Evolutionary conservation across 331 rosid genomes (phyloP), one percentile per base, ranked within the genome.

Genomic region (Acacia pycnantha): DNA sequence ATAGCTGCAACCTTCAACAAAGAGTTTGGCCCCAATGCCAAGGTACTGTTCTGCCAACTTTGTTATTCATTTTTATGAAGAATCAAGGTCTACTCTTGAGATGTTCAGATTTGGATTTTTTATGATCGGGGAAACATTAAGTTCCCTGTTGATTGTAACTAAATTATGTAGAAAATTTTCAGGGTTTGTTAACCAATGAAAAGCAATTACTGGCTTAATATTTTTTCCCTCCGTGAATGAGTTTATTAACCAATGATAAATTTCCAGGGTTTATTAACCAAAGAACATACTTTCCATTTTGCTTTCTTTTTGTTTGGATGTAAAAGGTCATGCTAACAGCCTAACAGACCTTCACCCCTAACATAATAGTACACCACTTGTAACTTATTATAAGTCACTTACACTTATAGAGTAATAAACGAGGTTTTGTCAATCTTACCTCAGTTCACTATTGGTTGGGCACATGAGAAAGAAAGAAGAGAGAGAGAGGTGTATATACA

Each of bases 1-100:
- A 82, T 94, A 4, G 61, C 84, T 27, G 98, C 93, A 5, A 88
- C 90, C 80, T 94, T 92, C 89, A 88, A 90, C 78, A 94, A 83
- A 65, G 89, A 94, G 88, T 94, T 94, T 26, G 96, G 94, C 56
- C 81, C 85, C 61, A 64, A 82, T 19, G 93, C 97, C 0, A 92
- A 91, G 97, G 98, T 89, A 59, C 22, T 18, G 53, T 27, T 13
- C 31, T 79, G 14, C 4, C 15, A 37, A 18, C 9, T 24, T 26
- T 47, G 7, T 19, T 27, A 8, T 72, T 8, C 21, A 18, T 46
- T 69, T 5, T 4, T 21, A 21, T 3, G 13, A 19, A 11, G 8
- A n/a, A 10, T 69, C 15, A 19, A 44, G 37, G 37, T 4, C 5
- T 33, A 4, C 37, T 33, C 37, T 4, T 33, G 37, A 33, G 37